Conservation (phyloP, 352 stramenopile species). For the Phytopythium litorale region DNA sequence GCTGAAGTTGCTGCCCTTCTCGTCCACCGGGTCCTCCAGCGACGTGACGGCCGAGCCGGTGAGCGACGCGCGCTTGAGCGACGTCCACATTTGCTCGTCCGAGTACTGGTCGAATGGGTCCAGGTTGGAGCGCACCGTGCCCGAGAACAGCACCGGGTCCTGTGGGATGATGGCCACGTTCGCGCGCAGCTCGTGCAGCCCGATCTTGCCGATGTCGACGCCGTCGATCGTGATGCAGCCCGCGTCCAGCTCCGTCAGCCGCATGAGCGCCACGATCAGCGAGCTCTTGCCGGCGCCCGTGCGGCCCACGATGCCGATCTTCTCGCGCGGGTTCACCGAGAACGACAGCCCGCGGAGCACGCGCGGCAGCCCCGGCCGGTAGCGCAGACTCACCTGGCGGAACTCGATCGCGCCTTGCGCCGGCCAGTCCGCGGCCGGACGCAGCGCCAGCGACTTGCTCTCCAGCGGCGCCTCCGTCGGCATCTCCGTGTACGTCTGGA, state of each 20-base stretch:
- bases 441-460: conserved; percentile 13
- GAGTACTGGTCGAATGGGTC: conserved; percentile 87
- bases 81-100: conserved; percentile 82
- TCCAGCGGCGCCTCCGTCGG: conserved; percentile 36
- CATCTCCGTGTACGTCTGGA: conserved; percentile 62
- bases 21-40: conserved; percentile 42
- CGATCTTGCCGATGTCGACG: conserved; percentile 47
- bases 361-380: conserved; percentile 61
- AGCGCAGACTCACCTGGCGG: conserved; percentile 82
- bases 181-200: conserved; percentile 37
- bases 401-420: conserved; percentile 77
- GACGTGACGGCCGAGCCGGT: conserved; percentile 25
- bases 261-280: conserved; percentile 88
- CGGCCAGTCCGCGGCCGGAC: conserved; percentile 68
- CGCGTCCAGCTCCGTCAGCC: conserved; percentile 81
- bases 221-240: conserved; percentile 46
- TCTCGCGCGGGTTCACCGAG: conserved; percentile 68
- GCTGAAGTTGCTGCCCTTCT: conserved; percentile 93
- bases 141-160: conserved; percentile 93
- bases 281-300: conserved; percentile 86
- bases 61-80: conserved; percentile 78
- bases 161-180: conserved; percentile 88
- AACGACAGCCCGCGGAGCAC: conserved; percentile 67
- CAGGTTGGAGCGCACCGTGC: conserved; percentile 86
- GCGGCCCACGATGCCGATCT: conserved; percentile 71